Conservation (phyloP, 1,139 yeast species). For the Pichia sp. region DNA sequence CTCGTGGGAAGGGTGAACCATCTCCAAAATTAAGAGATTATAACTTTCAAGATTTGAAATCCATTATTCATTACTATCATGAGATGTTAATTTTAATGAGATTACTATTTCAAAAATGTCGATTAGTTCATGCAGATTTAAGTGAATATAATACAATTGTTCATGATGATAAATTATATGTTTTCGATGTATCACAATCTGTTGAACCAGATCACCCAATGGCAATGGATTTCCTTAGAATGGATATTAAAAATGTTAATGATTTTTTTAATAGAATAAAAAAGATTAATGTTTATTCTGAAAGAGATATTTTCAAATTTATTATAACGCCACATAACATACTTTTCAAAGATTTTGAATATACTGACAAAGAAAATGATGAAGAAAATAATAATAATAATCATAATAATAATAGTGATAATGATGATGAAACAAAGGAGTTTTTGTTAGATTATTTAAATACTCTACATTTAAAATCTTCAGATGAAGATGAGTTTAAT, state of each 20-base stretch:
- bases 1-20: constrained; percentile 60
- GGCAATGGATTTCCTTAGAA: constrained; percentile 87
- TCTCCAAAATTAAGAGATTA: constrained; percentile 86
- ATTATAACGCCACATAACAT: constrained; percentile 39
- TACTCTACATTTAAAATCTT: constrained; percentile 28
- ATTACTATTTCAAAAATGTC: constrained; percentile 78
- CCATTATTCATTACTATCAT: constrained; percentile 62
- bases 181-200: constrained; percentile 94
- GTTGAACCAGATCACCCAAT: constrained; percentile 98
- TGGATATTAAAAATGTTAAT: constrained; percentile 96
- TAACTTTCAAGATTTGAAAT: constrained; percentile 57
- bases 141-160: constrained; percentile 92
- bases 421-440: constrained; percentile 16
- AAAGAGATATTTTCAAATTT: constrained; percentile 72
- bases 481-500: constrained; percentile 48
- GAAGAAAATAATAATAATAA: too few species aligned
- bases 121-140: constrained; percentile 93
- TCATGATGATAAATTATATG: constrained; percentile 72
- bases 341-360: constrained; percentile 14
- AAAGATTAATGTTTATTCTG: constrained; percentile 73
- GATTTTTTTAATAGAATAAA: constrained; percentile 71
- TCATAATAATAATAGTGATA: constrained; percentile 6
- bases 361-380: too few species aligned
- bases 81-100: constrained; percentile 83
- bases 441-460: constrained; percentile 21